Conservation (phyloP, 495 filamentous ascomycete species). For the Pseudomonodictys pantanalensis region DNA sequence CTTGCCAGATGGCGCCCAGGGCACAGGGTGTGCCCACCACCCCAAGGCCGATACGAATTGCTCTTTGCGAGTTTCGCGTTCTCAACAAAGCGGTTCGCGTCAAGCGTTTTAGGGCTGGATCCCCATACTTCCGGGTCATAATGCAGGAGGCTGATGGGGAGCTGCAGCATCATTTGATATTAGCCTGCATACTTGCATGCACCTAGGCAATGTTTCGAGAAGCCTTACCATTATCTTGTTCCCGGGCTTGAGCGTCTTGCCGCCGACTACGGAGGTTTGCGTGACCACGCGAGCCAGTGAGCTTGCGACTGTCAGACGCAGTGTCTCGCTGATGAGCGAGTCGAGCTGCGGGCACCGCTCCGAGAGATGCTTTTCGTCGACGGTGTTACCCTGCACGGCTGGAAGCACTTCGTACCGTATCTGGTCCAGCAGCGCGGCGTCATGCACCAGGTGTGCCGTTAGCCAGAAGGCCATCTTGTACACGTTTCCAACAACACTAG, state of each 20-base stretch:
- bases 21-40: conserved; percentile 13
- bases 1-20: conserved; percentile 7
- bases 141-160: conserved; percentile 6
- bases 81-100: not conserved
- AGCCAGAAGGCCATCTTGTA: conserved; percentile 20
- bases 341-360: conserved; percentile 5
- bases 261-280: not conserved
- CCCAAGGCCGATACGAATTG: not conserved
- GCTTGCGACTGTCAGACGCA: conserved; percentile 1
- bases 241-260: not conserved
- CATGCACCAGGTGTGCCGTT: not conserved
- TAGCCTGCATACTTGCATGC: not conserved
- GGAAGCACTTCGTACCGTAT: conserved; percentile 3
- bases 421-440: not conserved
- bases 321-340: conserved; percentile 4
- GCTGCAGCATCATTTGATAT: not conserved
- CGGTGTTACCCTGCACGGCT: not conserved
- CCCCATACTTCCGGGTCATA: not conserved
- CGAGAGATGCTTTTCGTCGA: not conserved
- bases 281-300: not conserved
- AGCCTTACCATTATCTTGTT: conserved; percentile 5
- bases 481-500: conserved; percentile 9
- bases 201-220: no score
- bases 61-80: not conserved
- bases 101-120: not conserved